Base-by-base conservation (phyloP, 257 asterid species). In the Agastache rugosa region DNA sequence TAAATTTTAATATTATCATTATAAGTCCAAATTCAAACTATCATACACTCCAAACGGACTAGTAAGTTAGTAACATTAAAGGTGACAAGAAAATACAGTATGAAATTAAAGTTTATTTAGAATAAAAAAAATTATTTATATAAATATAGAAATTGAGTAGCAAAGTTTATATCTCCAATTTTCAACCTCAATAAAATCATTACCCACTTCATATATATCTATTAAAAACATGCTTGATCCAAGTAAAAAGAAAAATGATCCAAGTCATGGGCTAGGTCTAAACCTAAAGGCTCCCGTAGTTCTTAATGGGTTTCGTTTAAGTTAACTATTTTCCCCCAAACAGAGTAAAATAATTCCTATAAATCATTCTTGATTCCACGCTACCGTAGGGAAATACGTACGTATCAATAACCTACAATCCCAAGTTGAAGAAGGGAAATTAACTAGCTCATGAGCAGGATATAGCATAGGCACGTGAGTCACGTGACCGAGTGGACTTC, bases 401-500 rank as follows among this genome's bases (percentile, higher is more conserved):
- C 42, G 0, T 17, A 19, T 53, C 60, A 20, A 8, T 17, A 19
- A 22, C 66, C 68, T 47, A 48, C 59, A 75, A 69, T 51, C 55
- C 71, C 81, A 64, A 83, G 73, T 69, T 68, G 78, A 59, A 35
- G 62, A 22, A 63, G 67, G 55, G 68, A 80, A 39, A 41, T 22
- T 37, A 79, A 10, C 51, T 47, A 75, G 60, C 44, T 47, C n/a
- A 75, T 72, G 22, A 59, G 17, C 25, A 82, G 71, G 74, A 76
- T 45, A 74, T 47, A 74, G 73, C 63, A 47, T 63, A 77, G 80
- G 80, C 88, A 84, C 86, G 86, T 84, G 86, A 77, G 78, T 78
- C 88, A 84, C 86, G 86, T 84, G 86, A 81, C 70, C 35, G 20
- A 60, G 76, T 77, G 82, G 84, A 83, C 80, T 56, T 72, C 50